Evolutionary conservation across 768 basidiomycete genomes (phyloP).

Genomic region (Boletus insuetus): DNA sequence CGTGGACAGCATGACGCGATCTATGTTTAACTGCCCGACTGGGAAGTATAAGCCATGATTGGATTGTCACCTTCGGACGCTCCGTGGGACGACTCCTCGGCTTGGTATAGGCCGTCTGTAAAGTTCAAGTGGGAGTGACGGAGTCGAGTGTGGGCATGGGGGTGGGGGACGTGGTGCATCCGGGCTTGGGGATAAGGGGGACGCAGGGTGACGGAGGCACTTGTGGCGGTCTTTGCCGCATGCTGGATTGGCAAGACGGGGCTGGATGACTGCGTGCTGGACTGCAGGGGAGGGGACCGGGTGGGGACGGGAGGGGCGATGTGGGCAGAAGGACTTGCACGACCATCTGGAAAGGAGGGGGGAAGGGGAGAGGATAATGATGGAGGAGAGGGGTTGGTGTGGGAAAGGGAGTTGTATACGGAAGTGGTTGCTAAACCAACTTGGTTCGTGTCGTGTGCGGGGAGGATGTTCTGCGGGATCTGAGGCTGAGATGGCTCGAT

Average conservation of each 20-base stretch:
- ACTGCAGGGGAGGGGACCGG: slow-evolving; percentile 22
- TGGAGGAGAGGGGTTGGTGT: slow-evolving; percentile 24
- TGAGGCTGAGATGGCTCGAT: slow-evolving; percentile 16
- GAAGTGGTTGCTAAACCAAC: slow-evolving; percentile 12
- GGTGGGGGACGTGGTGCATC: slow-evolving; percentile 81
- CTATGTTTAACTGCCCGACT: slow-evolving; percentile 27
- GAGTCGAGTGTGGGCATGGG: slow-evolving; percentile 73
- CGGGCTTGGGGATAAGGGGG: slow-evolving; percentile 56
- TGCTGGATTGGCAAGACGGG: slow-evolving; percentile 21
- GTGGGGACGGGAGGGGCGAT: slow-evolving; percentile 17
- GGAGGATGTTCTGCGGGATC: slow-evolving; percentile 15
- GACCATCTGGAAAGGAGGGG: slow-evolving; percentile 20
- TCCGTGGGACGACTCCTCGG: slow-evolving; percentile 26
- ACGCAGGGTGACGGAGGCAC: slow-evolving; percentile 47
- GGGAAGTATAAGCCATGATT: slow-evolving; percentile 47
- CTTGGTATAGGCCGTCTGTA: slow-evolving; percentile 37
- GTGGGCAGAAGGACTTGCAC: slow-evolving; percentile 12
- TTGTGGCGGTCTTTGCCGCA: slow-evolving; percentile 30
- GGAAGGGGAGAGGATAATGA: slow-evolving; percentile 17
- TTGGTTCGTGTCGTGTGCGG: slow-evolving; percentile 12
- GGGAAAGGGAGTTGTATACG: slow-evolving; percentile 20
- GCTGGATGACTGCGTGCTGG: slow-evolving; percentile 20
- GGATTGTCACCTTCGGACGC: slow-evolving; percentile 36
- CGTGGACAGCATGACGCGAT: not conserved
- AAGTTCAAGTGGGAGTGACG: slow-evolving; percentile 58